phyloP scores from a whole-genome alignment of 345 rosid genomes.

The Linum tenue region DNA sequence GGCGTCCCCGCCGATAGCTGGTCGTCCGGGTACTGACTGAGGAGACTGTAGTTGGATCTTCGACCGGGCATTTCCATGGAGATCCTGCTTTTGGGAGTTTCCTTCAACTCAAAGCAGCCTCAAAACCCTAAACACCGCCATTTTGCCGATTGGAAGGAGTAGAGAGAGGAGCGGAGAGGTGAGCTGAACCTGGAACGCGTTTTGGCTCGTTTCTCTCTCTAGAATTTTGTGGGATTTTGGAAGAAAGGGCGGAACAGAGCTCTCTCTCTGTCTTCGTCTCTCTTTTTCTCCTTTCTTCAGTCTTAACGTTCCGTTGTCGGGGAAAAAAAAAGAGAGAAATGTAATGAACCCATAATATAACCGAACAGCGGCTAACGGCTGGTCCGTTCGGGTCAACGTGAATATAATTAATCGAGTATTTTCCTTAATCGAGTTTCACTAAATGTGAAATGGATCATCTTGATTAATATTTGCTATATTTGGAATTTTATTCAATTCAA shows the following conservation, averaged over 20 bases:
- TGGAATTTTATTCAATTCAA: too few relatives aligned
- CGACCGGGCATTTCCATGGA: conserved; percentile 79
- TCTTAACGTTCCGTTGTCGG: conserved; percentile 1
- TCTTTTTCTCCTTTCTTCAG: background rate
- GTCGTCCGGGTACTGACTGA: conserved; percentile 72
- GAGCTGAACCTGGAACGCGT: conserved; percentile 18
- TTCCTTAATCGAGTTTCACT: too few relatives aligned
- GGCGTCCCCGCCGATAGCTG: conserved; percentile 42
- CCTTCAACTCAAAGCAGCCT: background rate
- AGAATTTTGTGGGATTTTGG: background rate
- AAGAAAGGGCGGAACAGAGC: background rate
- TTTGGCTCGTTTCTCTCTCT: background rate
- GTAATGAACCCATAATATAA: too few relatives aligned
- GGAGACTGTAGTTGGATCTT: conserved; percentile 81
- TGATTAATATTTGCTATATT: too few relatives aligned
- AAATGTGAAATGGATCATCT: too few relatives aligned
- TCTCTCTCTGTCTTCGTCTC: background rate
- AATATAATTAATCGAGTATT: too few relatives aligned
- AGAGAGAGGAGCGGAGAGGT: conserved; percentile 2
- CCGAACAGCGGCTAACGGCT: too few relatives aligned
- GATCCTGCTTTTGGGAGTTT: background rate
- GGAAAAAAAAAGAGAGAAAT: background rate
- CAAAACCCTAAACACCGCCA: conserved; percentile 17
- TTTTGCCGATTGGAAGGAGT: conserved; percentile 6
- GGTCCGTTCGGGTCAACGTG: too few relatives aligned